Base-by-base conservation (phyloP, 2,329 filamentous ascomycete species). In the Alternaria alternata region DNA sequence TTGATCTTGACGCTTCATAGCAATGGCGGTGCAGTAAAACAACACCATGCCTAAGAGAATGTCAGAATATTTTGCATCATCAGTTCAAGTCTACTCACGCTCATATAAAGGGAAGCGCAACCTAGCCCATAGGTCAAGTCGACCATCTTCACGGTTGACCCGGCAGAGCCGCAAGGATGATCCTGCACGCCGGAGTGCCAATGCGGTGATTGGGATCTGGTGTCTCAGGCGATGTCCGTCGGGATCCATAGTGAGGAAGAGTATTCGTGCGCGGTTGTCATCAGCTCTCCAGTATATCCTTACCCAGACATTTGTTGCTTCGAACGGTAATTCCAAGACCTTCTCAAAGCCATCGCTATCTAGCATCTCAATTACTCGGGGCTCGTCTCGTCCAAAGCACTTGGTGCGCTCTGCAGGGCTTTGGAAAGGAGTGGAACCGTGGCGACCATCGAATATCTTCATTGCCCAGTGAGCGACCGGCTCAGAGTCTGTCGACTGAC, bases 1-100 rank as follows among this genome's bases (percentile, higher is more conserved):
- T 18, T 75, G 72, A 67, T 88, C 86, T 66, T 88, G 86, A 8
- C 82, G 81, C 62, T 87, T 87, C 75, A 88, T 82, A 0, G 86
- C 85, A 9, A 87, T 72, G 56, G 87, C 83, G 0, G 83, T 84
- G 62, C 81, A 84, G 70, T 85, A 86, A 73, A 88, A 87, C 1
- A 86, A 70, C 3, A 86, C 83, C 82, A 88, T 83, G 48, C 80
- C 83, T 86, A 28, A 70, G 34, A 68, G 63, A 46, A 36, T 11
- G 36, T 55, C 38, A 43, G 26, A 18, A 22, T 5, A 1, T 18
- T 44, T n/a, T 34, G n/a, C 22, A 26, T 9, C 5, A 22, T 14
- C 28, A 22, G 7, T 32, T 8, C 22, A 22, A n/a, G 11, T 20
- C 41, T 30, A 67, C 75, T 52, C 77, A 85, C 85, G 78, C 73